phyloP scores from a whole-genome alignment of 768 basidiomycete species.

The Boletales sp. region DNA sequence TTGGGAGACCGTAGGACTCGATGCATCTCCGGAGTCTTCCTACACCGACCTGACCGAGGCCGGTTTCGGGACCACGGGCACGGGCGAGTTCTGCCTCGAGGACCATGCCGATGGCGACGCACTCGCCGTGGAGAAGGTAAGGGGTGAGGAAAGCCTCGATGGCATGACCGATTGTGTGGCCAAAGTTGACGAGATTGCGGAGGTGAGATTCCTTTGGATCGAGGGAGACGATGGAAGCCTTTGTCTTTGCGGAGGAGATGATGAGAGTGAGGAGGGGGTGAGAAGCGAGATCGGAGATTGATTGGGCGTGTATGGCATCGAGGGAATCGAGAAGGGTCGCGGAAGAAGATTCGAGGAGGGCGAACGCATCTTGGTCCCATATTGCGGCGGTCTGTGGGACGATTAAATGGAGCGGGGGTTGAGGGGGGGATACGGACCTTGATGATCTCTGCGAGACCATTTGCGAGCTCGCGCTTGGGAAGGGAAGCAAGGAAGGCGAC shows the following conservation, averaged over 20 bases:
- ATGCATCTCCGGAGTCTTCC: slow-evolving; percentile 86
- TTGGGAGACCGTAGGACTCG: slow-evolving; percentile 87
- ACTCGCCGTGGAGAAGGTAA: slow-evolving; percentile 93
- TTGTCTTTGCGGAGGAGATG: slow-evolving; percentile 89
- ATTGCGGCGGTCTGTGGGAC: slow-evolving; percentile 88
- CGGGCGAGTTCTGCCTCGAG: slow-evolving; percentile 94
- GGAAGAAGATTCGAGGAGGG: slow-evolving; percentile 80
- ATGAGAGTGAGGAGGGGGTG: slow-evolving; percentile 88
- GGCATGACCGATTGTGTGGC: slow-evolving; percentile 97
- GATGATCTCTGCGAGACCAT: slow-evolving; percentile 98
- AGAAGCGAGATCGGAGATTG: slow-evolving; percentile 71
- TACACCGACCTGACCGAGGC: slow-evolving; percentile 87
- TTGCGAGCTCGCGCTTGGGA: slow-evolving; percentile 90
- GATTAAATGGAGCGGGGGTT: slow-evolving; percentile 1
- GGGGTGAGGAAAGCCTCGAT: slow-evolving; percentile 96
- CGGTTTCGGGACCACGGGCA: slow-evolving; percentile 56
- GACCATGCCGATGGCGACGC: slow-evolving; percentile 93
- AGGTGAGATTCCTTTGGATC: slow-evolving; percentile 97
- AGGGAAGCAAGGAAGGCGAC: slow-evolving; percentile 93
- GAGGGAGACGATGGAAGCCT: slow-evolving; percentile 94
- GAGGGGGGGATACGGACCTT: slow-evolving; percentile 57
- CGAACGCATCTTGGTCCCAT: slow-evolving; percentile 90
- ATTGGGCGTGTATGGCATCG: slow-evolving; percentile 46
- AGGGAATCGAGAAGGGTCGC: slow-evolving; percentile 86
- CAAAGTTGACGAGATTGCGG: slow-evolving; percentile 98